Conservation (phyloP, 1,284 basidiomycete genomes). For the Apiotrichum montevideense region DNA sequence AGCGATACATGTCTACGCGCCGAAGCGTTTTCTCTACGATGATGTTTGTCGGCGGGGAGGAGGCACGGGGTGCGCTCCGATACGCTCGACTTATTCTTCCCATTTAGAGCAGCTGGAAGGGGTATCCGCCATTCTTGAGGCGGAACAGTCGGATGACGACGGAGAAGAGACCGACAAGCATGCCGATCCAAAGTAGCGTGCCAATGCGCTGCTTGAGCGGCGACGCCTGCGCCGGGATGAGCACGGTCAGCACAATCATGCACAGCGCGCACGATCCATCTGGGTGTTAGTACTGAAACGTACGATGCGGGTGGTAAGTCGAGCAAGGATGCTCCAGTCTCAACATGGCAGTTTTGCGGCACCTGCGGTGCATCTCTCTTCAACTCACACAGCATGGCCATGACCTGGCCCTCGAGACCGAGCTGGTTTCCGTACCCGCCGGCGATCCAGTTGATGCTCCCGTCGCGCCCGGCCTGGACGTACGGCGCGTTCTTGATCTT, state of each 20-base stretch:
- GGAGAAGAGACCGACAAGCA: constrained; percentile 80
- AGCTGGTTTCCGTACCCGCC: constrained; percentile 83
- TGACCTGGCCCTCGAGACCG: constrained; percentile 86
- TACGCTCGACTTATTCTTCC: not conserved
- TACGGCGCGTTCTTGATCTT: constrained; percentile 80
- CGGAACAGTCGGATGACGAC: constrained; percentile 82
- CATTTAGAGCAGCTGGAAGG: constrained; percentile 22
- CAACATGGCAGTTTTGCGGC: not conserved
- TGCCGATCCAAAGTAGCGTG: constrained; percentile 79
- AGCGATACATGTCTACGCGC: constrained; percentile 5
- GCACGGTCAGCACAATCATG: constrained; percentile 73
- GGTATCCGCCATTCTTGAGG: constrained; percentile 69
- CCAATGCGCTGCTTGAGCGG: constrained; percentile 72
- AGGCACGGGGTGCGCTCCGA: no score
- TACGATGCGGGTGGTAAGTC: not conserved
- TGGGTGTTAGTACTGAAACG: constrained; percentile 37
- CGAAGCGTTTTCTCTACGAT: not conserved
- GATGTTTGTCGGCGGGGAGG: no score
- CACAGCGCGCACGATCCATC: constrained; percentile 76
- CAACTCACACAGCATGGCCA: constrained; percentile 73
- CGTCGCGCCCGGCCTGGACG: constrained; percentile 49
- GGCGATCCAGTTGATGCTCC: constrained; percentile 71
- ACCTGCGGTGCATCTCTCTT: not conserved
- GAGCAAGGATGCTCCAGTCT: no score
- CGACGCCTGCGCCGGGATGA: constrained; percentile 73